A percentile compares a stretch with the other conserved stretches of the same genome.
phyloP scores from a whole-genome alignment of 164 flowering plant species.

The Umbellularia californica region DNA sequence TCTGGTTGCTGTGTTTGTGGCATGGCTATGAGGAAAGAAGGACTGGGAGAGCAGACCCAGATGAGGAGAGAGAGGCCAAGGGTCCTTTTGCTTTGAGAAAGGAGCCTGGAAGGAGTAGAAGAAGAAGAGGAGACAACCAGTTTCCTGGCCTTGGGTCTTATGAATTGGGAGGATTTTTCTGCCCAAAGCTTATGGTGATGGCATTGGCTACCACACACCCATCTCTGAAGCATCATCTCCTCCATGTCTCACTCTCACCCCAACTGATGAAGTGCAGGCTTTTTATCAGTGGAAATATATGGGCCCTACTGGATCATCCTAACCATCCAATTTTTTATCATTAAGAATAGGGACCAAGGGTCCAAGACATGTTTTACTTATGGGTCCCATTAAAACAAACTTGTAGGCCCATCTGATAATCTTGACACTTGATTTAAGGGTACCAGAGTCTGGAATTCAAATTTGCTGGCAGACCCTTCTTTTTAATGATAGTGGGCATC shows the following conservation, averaged over 20 bases:
- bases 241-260: background rate
- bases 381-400: no score
- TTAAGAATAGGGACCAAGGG: background rate
- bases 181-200: background rate
- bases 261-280: background rate
- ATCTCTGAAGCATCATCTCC: background rate
- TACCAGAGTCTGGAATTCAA: no score
- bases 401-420: no score
- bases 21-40: background rate
- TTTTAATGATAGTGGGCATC: no score
- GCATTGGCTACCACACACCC: background rate
- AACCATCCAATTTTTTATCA: background rate
- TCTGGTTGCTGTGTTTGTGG: conserved; percentile 14
- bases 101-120: background rate
- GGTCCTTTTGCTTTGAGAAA: background rate
- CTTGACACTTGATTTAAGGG: no score
- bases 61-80: background rate
- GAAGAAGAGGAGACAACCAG: background rate
- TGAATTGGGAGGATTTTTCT: background rate
- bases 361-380: no score
- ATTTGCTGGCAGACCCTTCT: no score
- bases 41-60: background rate
- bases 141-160: background rate
- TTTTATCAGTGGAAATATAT: background rate
- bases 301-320: background rate